These are phyloP conservation scores for Herpotrichia juniperi DNA, from an alignment of 2,329 filamentous ascomycete genomes.

Conservation along the genomic window DNA sequence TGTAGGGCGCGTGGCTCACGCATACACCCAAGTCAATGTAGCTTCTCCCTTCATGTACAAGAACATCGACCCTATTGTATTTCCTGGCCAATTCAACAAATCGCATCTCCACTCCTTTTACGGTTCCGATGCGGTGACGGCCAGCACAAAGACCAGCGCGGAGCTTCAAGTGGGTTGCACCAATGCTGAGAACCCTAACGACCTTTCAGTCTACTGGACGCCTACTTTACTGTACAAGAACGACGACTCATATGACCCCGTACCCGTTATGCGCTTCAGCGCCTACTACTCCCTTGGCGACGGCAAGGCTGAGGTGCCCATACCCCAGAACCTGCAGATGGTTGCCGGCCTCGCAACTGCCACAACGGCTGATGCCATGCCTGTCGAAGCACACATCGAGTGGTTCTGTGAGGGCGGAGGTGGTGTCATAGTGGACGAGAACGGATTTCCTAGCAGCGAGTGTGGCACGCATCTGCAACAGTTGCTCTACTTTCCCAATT, in stretches of 20 bases:
- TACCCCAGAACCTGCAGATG: constrained; percentile 52
- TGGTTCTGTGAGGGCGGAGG: constrained; percentile 39
- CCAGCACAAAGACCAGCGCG: constrained; percentile 44
- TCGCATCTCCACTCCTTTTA: constrained; percentile 55
- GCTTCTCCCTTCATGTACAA: constrained; percentile 49
- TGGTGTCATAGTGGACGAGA: constrained; percentile 20
- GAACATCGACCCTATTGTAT: constrained; percentile 54
- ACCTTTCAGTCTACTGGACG: constrained; percentile 55
- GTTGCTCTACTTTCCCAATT: constrained; percentile 54
- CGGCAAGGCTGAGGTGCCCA: constrained; percentile 51
- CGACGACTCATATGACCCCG: constrained; percentile 41
- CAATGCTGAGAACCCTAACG: constrained; percentile 54
- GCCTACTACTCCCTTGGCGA: constrained; percentile 55
- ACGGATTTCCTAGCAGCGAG: constrained; percentile 41
- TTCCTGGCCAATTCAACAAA: constrained; percentile 47
- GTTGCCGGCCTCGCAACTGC: constrained; percentile 50
- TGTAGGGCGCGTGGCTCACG: constrained; percentile 34
- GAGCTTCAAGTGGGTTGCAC: constrained; percentile 53
- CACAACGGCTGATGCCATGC: constrained; percentile 26
- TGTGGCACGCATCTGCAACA: constrained; percentile 54
- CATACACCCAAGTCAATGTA: constrained; percentile 45
- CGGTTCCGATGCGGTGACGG: constrained; percentile 51
- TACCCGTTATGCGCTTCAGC: constrained; percentile 48
- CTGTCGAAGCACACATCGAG: constrained; percentile 25
- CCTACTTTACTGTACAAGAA: constrained; percentile 50